Evolutionary conservation across 2,329 filamentous ascomycete genomes (phyloP).

Genomic region (Monilinia laxa): DNA sequence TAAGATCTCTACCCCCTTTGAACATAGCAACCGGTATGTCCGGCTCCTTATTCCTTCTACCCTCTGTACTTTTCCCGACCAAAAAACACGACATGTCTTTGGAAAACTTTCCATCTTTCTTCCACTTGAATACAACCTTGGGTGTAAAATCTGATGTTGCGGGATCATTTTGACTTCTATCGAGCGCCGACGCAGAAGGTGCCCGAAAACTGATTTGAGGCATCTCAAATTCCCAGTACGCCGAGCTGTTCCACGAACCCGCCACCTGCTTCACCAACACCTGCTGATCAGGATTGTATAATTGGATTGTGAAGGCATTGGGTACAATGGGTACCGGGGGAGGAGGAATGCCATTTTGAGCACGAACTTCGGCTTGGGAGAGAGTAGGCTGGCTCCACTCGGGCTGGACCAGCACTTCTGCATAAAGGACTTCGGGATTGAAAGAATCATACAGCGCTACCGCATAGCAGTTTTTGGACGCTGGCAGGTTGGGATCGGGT

Average conservation of each 20-base stretch:
- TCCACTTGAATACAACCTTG: constrained; percentile 83
- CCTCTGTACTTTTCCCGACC: constrained; percentile 71
- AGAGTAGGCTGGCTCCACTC: constrained; percentile 83
- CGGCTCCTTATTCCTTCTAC: constrained; percentile 82
- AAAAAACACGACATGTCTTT: constrained; percentile 89
- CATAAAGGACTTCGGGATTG: constrained; percentile 78
- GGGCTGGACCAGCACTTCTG: constrained; percentile 79
- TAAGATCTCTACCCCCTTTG: constrained; percentile 67
- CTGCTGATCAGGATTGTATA: constrained; percentile 92
- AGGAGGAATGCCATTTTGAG: constrained; percentile 63
- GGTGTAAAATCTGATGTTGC: constrained; percentile 58
- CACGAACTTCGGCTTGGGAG: constrained; percentile 75
- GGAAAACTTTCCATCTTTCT: constrained; percentile 78
- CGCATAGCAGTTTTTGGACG: constrained; percentile 80
- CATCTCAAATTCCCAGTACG: constrained; percentile 90
- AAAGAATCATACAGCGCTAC: constrained; percentile 81
- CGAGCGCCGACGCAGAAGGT: constrained; percentile 75
- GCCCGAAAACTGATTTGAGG: constrained; percentile 80
- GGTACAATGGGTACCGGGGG: constrained; percentile 73
- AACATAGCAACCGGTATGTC: constrained; percentile 95
- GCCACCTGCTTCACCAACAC: constrained; percentile 68
- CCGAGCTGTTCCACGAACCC: constrained; percentile 75
- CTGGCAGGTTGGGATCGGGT: constrained; percentile 66
- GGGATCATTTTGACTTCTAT: constrained; percentile 66
- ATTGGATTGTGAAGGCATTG: constrained; percentile 75